Percentiles rank a stretch among this genome's conserved stretches.
Evolutionary conservation across 345 rosid species (phyloP).

Genomic region (Bruguiera parviflora): DNA sequence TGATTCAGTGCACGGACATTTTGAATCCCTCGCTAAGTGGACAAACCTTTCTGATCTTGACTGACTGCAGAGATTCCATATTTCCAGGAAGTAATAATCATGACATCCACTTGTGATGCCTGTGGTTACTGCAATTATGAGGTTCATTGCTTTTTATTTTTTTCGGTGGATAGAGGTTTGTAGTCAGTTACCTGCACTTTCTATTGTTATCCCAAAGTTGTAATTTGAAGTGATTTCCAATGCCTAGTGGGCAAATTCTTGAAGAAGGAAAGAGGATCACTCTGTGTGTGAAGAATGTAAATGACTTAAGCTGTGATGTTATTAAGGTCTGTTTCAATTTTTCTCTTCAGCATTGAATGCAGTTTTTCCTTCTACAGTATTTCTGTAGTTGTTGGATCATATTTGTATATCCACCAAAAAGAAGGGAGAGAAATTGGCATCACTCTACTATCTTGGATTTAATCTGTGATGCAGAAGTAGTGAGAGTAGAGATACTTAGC

Average conservation of each 20-base stretch:
- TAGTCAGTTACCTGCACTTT: background rate
- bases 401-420: too few relatives aligned
- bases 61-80: constrained; percentile 70
- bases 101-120: constrained; percentile 83
- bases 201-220: background rate
- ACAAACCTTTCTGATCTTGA: constrained; percentile 28
- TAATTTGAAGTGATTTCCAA: background rate
- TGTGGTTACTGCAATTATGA: constrained; percentile 96
- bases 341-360: background rate
- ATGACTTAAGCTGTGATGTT: constrained; percentile 86
- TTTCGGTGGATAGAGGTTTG: background rate
- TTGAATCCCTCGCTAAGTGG: background rate
- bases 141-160: constrained; percentile 27
- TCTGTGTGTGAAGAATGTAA: constrained; percentile 44
- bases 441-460: too few relatives aligned
- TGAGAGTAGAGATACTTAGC: too few relatives aligned
- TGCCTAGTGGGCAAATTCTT: constrained; percentile 81
- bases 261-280: constrained; percentile 72
- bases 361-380: too few relatives aligned
- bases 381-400: too few relatives aligned
- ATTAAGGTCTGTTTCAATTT: constrained; percentile 56
- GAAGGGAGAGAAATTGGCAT: too few relatives aligned
- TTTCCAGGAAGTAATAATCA: constrained; percentile 94
- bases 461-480: too few relatives aligned
- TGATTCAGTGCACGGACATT: too few relatives aligned